Evolutionary conservation across 2,329 filamentous ascomycete genomes (phyloP), one percentile per base, ranked within the genome.

Genomic region (Fusarium mexicanum): DNA sequence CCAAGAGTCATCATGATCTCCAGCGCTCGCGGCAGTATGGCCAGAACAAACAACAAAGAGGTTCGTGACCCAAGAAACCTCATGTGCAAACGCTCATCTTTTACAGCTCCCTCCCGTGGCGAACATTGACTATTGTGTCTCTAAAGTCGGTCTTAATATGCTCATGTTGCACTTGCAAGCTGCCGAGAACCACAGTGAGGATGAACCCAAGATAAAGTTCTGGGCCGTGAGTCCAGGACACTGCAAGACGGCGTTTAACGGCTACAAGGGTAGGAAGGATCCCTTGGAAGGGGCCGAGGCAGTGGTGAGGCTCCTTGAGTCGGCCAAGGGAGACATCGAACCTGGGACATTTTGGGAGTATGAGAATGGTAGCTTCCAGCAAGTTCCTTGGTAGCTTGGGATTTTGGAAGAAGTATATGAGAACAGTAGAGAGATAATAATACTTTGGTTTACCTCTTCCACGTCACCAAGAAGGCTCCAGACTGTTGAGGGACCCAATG

Each of bases 1-100:
- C 60, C 67, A 22, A 51, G 31, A 2, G 66, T 70, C 8, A 70
- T 70, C 11, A 70, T 70, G 66, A 31, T 70, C 2, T 70, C 66
- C 4, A 70, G 66, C 17, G 47, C 66, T 31, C 67, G 67, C 3
- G 67, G 66, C 7, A 70, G 67, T 12, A 40, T 65, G 17, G 2
- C 14, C 5, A 63, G 37, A n/a, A 70, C 60, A 22, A 35, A 16
- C 14, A 55, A 54, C 4, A 46, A 44, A 24, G 51, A 70, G 26
- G 60, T 55, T 18, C 7, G 60, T 20, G 4, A 24, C 11, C 3
- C 2, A 7, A 3, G 0, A 14, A 5, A 22, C 8, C 11, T 20
- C 5, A 5, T 20, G 13, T 5, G 1, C 5, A 11, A 14, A 11
- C 7, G 3, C 26, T 70, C 3, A 70, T 48, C 2, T 10, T 11